phyloP scores from a whole-genome alignment of 176 grass and related monocot species.

The Cenchrus americanus region DNA sequence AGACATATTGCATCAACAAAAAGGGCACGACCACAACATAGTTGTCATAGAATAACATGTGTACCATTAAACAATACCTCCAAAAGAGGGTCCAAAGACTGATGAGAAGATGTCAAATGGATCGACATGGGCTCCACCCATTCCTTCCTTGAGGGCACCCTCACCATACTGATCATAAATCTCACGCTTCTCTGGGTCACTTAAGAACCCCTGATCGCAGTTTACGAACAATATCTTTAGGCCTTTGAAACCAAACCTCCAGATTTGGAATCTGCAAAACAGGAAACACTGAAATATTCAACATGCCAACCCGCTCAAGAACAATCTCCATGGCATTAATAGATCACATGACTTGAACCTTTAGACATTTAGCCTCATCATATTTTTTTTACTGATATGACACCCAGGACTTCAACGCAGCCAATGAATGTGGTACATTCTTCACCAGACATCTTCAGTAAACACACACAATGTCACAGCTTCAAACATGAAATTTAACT shows the following conservation, averaged over 20 bases:
- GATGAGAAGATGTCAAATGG: slow-evolving; percentile 99
- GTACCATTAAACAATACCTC: slow-evolving; percentile 50
- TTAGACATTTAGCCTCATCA: not conserved
- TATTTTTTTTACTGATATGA: not conserved
- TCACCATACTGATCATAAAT: slow-evolving; percentile 98
- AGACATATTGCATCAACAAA: not conserved
- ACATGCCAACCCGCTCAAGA: not conserved
- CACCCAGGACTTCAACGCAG: not conserved
- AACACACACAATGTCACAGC: not conserved
- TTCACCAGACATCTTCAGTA: not conserved
- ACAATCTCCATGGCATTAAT: not conserved
- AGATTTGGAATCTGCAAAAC: slow-evolving; percentile 75
- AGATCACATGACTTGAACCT: not conserved
- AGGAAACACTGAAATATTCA: not conserved
- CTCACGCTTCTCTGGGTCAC: slow-evolving; percentile 97
- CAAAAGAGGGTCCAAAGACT: slow-evolving; percentile 86
- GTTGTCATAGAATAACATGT: slow-evolving; percentile 18
- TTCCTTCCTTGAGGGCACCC: slow-evolving; percentile 99
- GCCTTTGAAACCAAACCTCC: slow-evolving; percentile 98
- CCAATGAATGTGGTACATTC: not conserved
- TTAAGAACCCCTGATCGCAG: slow-evolving; percentile 78
- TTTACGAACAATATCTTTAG: slow-evolving; percentile 92
- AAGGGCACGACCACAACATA: not conserved
- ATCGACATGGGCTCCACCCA: slow-evolving; percentile 73
- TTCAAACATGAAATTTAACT: not conserved